phyloP scores from a whole-genome alignment of 768 basidiomycete genomes.

The Tulasnella calospora region DNA sequence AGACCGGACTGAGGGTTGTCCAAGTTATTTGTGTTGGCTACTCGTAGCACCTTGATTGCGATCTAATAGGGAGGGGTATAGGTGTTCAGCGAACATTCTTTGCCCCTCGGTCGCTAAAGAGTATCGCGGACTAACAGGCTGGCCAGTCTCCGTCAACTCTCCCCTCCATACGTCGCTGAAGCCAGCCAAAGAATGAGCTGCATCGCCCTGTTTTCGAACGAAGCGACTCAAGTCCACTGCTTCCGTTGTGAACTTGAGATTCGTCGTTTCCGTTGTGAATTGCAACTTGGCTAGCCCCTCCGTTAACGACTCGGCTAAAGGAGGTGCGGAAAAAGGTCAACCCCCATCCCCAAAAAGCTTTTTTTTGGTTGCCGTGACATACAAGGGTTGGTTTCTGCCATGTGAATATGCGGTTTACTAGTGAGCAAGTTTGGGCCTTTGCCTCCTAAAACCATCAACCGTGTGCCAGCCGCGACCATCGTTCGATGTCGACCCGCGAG shows the following conservation, averaged over 20 bases:
- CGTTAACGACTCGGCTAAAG: not conserved
- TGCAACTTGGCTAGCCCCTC: not conserved
- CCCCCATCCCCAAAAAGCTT: not conserved
- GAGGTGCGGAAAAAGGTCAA: not conserved
- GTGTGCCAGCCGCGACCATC: not conserved
- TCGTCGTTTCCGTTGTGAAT: not conserved
- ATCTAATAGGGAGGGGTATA: conserved; percentile 5
- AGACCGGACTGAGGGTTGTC: conserved; percentile 6
- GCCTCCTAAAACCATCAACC: not conserved
- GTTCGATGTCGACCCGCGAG: not conserved
- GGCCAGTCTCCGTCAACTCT: not conserved
- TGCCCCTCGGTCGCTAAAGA: not conserved
- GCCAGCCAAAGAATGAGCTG: not conserved
- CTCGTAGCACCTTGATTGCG: conserved; percentile 12
- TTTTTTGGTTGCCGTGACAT: not conserved
- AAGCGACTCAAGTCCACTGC: not conserved
- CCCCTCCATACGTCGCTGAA: not conserved
- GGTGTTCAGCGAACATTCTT: not conserved
- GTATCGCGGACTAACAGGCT: not conserved
- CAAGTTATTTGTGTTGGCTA: not conserved
- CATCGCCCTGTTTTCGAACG: not conserved
- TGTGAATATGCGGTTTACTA: not conserved
- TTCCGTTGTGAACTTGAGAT: not conserved
- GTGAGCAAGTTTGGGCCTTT: not conserved
- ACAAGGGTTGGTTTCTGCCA: not conserved